A percentile compares a stretch with the other conserved stretches of the same genome.
Evolutionary conservation across 805 yeast genomes (phyloP).

Genomic region (Ogataea glucozyma): DNA sequence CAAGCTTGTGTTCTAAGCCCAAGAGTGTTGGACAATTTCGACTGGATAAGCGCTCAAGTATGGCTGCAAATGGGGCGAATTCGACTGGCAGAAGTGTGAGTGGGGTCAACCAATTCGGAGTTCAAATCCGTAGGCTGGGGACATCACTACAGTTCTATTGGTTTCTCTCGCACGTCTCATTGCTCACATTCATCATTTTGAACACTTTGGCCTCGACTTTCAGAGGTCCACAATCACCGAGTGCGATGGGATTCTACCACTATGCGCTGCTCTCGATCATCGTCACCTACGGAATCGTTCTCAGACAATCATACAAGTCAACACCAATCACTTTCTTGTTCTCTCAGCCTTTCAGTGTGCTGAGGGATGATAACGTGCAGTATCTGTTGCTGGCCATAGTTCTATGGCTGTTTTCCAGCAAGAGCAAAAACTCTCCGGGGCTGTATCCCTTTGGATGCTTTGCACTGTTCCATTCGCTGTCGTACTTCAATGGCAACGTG

Average conservation of each 20-base stretch:
- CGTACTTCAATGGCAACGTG: constrained; percentile 55
- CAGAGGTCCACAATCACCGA: constrained; percentile 30
- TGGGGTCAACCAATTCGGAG: not conserved
- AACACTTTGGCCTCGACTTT: constrained; percentile 46
- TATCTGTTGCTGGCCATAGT: constrained; percentile 50
- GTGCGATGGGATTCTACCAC: constrained; percentile 40
- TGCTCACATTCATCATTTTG: constrained; percentile 43
- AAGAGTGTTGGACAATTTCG: too few relatives aligned
- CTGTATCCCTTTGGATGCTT: constrained; percentile 62
- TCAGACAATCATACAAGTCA: constrained; percentile 57
- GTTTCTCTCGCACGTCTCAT: constrained; percentile 62
- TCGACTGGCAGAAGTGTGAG: not conserved
- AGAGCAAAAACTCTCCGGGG: constrained; percentile 37
- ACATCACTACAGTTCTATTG: constrained; percentile 66
- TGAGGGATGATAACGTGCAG: constrained; percentile 62
- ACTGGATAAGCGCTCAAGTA: too few relatives aligned
- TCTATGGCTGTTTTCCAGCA: constrained; percentile 36
- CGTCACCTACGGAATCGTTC: constrained; percentile 61
- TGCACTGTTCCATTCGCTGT: constrained; percentile 64
- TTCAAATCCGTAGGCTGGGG: constrained; percentile 18
- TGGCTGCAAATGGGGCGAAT: constrained; percentile 7
- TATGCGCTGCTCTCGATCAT: constrained; percentile 51
- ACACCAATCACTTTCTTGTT: constrained; percentile 33
- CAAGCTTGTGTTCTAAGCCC: too few relatives aligned
- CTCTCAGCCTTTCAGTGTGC: constrained; percentile 31